Conservation (phyloP, 306 rosid species). For the Cicer judaicum region DNA sequence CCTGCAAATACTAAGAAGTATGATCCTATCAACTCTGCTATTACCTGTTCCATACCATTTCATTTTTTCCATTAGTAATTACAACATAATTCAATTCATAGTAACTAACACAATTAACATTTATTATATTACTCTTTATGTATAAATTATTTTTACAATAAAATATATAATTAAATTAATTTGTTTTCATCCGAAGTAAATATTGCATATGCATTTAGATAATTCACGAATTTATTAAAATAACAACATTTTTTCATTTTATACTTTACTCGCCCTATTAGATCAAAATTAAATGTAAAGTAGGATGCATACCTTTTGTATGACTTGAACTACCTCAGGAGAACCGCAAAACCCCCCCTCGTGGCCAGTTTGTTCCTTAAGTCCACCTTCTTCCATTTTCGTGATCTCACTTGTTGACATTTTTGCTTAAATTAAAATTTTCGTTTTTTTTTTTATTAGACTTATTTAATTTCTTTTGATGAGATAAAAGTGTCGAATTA, state of each 20-base stretch:
- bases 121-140: no score
- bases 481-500: background rate
- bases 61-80: background rate
- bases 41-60: slow-evolving; percentile 46
- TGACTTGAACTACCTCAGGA: slow-evolving; percentile 43
- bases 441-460: background rate
- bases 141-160: no score
- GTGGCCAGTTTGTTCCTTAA: background rate
- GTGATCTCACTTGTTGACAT: slow-evolving; percentile 46
- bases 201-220: no score
- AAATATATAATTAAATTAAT: no score
- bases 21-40: slow-evolving; percentile 73
- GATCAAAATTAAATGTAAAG: no score
- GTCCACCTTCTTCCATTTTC: slow-evolving; percentile 51
- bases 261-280: no score
- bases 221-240: no score
- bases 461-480: background rate
- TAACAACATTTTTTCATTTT: background rate
- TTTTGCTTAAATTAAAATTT: background rate
- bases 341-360: slow-evolving; percentile 39
- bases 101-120: no score
- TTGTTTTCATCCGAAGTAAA: no score
- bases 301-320: slow-evolving; percentile 55
- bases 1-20: slow-evolving; percentile 66
- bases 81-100: no score